phyloP scores from a whole-genome alignment of 345 rosid genomes.

The Lepidium didymum region DNA sequence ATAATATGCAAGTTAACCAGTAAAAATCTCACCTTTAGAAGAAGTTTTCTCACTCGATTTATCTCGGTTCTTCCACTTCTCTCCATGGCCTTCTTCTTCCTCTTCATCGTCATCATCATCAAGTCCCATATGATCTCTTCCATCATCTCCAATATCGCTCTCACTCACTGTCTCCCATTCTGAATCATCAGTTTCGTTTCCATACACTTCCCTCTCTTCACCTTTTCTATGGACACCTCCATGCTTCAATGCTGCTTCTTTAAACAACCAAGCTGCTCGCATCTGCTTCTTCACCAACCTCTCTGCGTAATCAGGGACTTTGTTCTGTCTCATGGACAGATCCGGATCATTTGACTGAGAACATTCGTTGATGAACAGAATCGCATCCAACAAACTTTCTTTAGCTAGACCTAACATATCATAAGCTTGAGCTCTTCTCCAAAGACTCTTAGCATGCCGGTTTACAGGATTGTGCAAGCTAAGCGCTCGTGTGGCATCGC shows the following conservation, averaged over 20 bases:
- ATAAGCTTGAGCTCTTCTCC: constrained; percentile 99
- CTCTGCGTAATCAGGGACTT: constrained; percentile 98
- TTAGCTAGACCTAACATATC: constrained; percentile 93
- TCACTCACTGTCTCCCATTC: constrained; percentile 99
- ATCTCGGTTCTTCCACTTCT: constrained; percentile 24
- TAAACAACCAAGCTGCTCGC: constrained; percentile 97
- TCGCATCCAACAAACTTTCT: constrained; percentile 95
- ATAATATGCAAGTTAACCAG: constrained; percentile 6
- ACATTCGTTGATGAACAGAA: constrained; percentile 92
- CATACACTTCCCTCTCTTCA: constrained; percentile 54
- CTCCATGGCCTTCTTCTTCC: constrained; percentile 35
- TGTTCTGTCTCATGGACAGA: constrained; percentile 81
- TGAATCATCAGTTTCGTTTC: constrained; percentile 77
- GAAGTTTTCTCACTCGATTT: constrained; percentile 40
- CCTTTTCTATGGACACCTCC: constrained; percentile 82
- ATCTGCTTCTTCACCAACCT: constrained; percentile 94
- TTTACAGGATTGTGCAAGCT: constrained; percentile 82
- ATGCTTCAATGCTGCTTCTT: constrained; percentile 86
- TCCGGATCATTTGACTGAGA: constrained; percentile 97
- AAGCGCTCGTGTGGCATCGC: constrained; percentile 89
- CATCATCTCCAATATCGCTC: constrained; percentile 88
- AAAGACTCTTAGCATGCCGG: constrained; percentile 93
- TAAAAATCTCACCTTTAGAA: constrained; percentile 38
- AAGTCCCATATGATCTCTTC: constrained; percentile 63
- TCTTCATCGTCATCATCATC: constrained; percentile 58